Evolutionary conservation across 495 filamentous ascomycete species (phyloP), one percentile per base, ranked within the genome.

Genomic region (Penicillium diatomitis): DNA sequence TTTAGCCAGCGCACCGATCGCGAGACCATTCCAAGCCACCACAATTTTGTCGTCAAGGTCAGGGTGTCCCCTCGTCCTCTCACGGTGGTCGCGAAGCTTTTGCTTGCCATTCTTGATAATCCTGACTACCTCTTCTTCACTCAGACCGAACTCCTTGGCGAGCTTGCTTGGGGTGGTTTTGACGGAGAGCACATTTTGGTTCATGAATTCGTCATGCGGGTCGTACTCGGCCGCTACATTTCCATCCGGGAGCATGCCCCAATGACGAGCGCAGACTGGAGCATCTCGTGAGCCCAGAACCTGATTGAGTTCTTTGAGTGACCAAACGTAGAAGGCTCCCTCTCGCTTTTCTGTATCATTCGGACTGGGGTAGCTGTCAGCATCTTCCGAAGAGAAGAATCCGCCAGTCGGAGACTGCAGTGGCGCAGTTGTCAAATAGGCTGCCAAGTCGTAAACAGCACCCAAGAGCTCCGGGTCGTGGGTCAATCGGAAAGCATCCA

Each of bases 271-370:
- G 49, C 85, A 84, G 32, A 96, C 79, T 4, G 81, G 76, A 28
- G 79, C 83, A 50, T 84, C 84, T 28, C 84, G 79, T 27, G 80
- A 67, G 4, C 81, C 83, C 2, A 96, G 79, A 4, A 95, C 78
- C 44, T 80, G 76, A 33, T 88, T 84, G 54, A 96, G 84, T 54
- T 97, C 91, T 55, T 88, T 85, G 47, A 85, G 71, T 0, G 90
- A 95, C 90, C 91, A 98, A 12, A 95, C 80, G 59, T 98, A 97
- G 58, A 88, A 97, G 2, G 92, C 92, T 12, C 92, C 92, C 64
- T 97, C 91, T 20, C 87, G 80, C 73, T 90, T 94, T 46, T 95
- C 87, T 0, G 73, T 77, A 57, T 96, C 91, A 7, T 81, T 81
- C 32, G 73, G 78, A 12, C 76, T 77, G 41, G 85, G 85, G 29